Evolutionary conservation across 305 asterid genomes (phyloP).

Genomic region (Fraxinus ornus): DNA sequence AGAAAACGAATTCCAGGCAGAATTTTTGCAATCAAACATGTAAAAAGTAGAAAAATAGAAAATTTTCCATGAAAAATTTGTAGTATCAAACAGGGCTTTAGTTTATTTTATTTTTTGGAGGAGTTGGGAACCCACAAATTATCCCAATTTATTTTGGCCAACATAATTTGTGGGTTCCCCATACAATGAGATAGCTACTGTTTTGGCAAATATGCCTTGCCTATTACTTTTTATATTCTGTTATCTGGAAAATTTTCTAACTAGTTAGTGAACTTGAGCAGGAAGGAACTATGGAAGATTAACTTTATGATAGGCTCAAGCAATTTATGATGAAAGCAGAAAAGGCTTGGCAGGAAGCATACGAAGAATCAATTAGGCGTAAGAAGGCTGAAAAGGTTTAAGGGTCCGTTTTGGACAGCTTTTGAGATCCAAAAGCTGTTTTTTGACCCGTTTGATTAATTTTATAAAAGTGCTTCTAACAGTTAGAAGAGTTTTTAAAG

Average conservation of each 20-base stretch:
- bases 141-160: no score
- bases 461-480: no score
- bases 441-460: no score
- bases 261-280: constrained; percentile 36
- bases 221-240: background rate
- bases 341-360: constrained; percentile 64
- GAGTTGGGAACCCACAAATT: no score
- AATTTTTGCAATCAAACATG: no score
- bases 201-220: background rate
- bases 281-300: constrained; percentile 52
- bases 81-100: no score
- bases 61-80: no score
- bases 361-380: constrained; percentile 62
- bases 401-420: constrained; percentile 4
- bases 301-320: constrained; percentile 57
- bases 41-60: background rate
- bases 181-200: no score
- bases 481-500: no score
- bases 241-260: constrained; percentile 18
- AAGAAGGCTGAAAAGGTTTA: constrained; percentile 70
- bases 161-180: no score
- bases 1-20: no score
- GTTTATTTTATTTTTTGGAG: background rate
- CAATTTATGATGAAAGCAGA: constrained; percentile 69
- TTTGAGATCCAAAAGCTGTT: no score